Conservation (phyloP, 2,329 filamentous ascomycete genomes). For the Cladosporium phlei region DNA sequence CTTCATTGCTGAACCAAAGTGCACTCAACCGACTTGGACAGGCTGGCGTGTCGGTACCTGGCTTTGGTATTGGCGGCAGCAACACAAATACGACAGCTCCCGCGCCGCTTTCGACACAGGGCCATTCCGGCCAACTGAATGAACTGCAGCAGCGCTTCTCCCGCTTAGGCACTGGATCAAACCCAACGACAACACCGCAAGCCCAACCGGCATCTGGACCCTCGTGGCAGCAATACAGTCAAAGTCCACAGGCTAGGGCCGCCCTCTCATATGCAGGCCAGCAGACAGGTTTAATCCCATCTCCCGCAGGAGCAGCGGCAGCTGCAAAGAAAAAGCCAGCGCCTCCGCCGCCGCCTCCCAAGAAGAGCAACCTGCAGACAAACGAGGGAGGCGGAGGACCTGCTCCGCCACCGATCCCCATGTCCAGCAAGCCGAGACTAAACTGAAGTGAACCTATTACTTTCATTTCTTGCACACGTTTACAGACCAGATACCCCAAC, state of each 20-base stretch:
- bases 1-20: constrained; percentile 48
- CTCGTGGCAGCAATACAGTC: constrained; percentile 56
- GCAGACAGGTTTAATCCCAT: constrained; percentile 35
- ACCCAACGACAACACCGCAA: constrained; percentile 15
- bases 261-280: constrained; percentile 34
- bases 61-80: constrained; percentile 62
- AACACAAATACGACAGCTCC: constrained; percentile 24
- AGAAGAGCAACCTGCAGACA: constrained; percentile 48
- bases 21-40: constrained; percentile 63
- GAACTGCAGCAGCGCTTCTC: constrained; percentile 66
- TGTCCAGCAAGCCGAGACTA: constrained; percentile 52
- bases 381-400: constrained; percentile 30
- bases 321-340: constrained; percentile 49
- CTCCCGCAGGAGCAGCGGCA: constrained; percentile 27
- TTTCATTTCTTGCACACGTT: not conserved
- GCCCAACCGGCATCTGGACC: constrained; percentile 44
- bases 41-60: constrained; percentile 74
- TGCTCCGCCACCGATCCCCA: constrained; percentile 52
- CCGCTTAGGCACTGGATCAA: constrained; percentile 33
- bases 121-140: constrained; percentile 48
- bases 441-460: constrained; percentile 9
- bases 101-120: constrained; percentile 19
- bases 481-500: constrained; percentile 1
- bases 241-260: constrained; percentile 21
- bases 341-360: constrained; percentile 54